Percentiles rank a stretch among this genome's conserved stretches.
phyloP scores from a whole-genome alignment of 2,329 filamentous ascomycete species.

The Trichoderma citrinoviride region DNA sequence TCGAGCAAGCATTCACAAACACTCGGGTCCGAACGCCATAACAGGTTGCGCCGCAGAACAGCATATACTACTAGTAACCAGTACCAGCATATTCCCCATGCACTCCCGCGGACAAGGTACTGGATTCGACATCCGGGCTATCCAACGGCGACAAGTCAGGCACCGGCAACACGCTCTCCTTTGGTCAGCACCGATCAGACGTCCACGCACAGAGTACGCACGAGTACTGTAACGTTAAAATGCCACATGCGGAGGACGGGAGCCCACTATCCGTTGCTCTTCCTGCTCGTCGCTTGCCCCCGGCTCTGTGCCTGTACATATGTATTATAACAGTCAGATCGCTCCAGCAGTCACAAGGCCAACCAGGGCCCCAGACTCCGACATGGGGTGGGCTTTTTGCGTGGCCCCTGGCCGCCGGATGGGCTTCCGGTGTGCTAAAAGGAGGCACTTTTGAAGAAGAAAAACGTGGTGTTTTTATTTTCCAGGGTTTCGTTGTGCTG shows the following conservation, averaged over 20 bases:
- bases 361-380: neutral
- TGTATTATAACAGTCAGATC: slow-evolving; percentile 13
- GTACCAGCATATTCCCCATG: neutral
- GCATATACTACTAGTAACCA: too few species aligned
- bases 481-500: neutral
- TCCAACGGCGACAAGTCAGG: neutral
- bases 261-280: neutral
- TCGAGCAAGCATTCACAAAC: neutral
- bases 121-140: neutral
- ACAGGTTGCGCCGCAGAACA: neutral
- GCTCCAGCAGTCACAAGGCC: slow-evolving; percentile 14
- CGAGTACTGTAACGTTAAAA: slow-evolving; percentile 19
- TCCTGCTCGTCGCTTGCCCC: too few species aligned
- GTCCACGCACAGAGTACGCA: too few species aligned
- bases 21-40: neutral
- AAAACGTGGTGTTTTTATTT: slow-evolving; percentile 10
- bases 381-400: neutral
- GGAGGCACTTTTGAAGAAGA: slow-evolving; percentile 14
- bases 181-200: neutral
- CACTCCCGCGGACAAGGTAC: neutral
- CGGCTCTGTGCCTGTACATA: too few species aligned
- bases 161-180: neutral
- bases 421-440: slow-evolving; percentile 16
- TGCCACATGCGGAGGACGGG: slow-evolving; percentile 10
- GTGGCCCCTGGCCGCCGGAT: slow-evolving; percentile 10